Percentiles rank a stretch among this genome's conserved stretches.
Conservation (phyloP, 108 stramenopile species). For the Cafeteria roenbergensis region DNA sequence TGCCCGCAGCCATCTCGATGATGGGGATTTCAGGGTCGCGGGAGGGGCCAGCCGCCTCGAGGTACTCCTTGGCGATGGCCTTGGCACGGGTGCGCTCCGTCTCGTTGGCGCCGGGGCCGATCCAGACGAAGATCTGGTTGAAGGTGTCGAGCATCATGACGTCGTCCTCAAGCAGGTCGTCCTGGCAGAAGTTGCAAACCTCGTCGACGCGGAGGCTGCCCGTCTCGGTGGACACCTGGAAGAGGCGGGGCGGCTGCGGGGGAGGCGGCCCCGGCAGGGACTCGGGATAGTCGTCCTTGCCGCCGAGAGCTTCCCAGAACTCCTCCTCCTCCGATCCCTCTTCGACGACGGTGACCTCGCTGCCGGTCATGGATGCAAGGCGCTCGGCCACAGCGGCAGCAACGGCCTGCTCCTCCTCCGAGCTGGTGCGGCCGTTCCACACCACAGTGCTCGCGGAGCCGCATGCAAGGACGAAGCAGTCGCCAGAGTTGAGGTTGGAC, state of each 20-base stretch:
- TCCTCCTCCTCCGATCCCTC: constrained; percentile 42
- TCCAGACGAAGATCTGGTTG: constrained; percentile 39
- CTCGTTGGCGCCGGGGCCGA: constrained; percentile 29
- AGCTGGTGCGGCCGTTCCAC: constrained; percentile 33
- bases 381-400: constrained; percentile 24
- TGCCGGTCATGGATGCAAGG: constrained; percentile 3
- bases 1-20: constrained; percentile 24
- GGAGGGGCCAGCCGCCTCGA: constrained; percentile 27
- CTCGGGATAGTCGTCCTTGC: constrained; percentile 38
- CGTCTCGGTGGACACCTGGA: constrained; percentile 34
- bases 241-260: constrained; percentile 33
- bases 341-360: constrained; percentile 13
- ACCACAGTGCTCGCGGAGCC: constrained; percentile 17
- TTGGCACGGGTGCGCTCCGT: constrained; percentile 34
- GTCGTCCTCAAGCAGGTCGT: constrained; percentile 39
- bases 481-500: constrained; percentile 35
- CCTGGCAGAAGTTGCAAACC: constrained; percentile 37
- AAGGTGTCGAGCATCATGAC: constrained; percentile 41
- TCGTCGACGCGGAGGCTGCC: constrained; percentile 33
- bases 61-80: constrained; percentile 32
- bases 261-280: constrained; percentile 10
- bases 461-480: constrained; percentile 39
- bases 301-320: constrained; percentile 44
- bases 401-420: constrained; percentile 26
- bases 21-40: constrained; percentile 37